These are phyloP conservation scores for Acacia pycnantha DNA, from an alignment of 331 rosid species.

Conservation along the genomic window DNA sequence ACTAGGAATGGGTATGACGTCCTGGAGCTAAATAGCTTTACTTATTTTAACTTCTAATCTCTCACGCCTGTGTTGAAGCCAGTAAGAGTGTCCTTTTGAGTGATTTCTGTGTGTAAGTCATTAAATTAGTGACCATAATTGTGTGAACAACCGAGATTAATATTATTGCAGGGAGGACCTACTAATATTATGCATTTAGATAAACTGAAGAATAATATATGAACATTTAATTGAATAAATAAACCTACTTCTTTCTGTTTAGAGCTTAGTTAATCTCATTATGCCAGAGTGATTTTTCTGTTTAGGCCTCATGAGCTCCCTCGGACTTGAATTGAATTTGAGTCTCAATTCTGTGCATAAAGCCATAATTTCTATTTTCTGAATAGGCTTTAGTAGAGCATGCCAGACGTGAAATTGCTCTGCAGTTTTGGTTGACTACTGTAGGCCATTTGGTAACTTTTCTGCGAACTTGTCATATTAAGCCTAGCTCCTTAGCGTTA, in stretches of 20 bases:
- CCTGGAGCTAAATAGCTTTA: not conserved
- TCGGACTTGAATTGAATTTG: not conserved
- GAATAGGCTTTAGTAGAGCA: not conserved
- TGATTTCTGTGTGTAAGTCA: not conserved
- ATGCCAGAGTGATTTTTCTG: not conserved
- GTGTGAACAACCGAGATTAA: not conserved
- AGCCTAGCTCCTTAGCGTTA: not conserved
- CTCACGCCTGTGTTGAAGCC: not conserved
- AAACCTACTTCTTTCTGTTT: not conserved
- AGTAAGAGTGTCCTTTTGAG: not conserved
- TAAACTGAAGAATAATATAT: not conserved
- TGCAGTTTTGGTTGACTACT: not conserved
- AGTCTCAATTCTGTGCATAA: not conserved
- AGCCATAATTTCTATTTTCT: not conserved
- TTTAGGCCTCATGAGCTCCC: not conserved
- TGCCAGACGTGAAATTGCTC: not conserved
- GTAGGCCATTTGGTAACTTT: not conserved
- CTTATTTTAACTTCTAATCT: not conserved
- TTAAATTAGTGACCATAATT: not conserved
- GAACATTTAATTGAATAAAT: not conserved
- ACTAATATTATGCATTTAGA: not conserved
- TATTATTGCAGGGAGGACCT: not conserved
- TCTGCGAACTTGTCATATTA: not conserved
- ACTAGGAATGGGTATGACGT: conserved; percentile 84
- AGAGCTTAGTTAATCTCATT: not conserved